Evolutionary conservation across 139 green algal species (phyloP), one percentile per base, ranked within the genome.

Genomic region (Chlamydomonas asymmetrica): DNA sequence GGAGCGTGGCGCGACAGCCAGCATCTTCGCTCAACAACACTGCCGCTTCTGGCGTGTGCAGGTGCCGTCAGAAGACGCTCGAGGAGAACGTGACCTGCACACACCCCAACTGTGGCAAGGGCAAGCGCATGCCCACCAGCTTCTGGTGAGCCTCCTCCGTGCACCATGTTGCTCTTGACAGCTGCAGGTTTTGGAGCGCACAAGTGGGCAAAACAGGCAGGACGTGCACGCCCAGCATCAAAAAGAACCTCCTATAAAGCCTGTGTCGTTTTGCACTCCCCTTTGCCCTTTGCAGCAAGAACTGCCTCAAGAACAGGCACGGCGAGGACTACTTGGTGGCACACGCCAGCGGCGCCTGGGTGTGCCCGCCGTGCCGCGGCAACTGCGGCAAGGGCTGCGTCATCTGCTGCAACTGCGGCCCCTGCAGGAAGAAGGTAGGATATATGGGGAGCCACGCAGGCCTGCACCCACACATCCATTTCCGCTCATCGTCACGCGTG

Each of bases 61-160:
- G 78, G 78, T 88, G 88, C 82, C 88, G 91, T 35, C 92, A 96
- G 79, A 96, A 96, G 79, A 95, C 91, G n/a, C 79, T 96, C 45
- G 88, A 92, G 70, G 75, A 88, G 34, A 81, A 94, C 66, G 86
- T 96, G 0, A 88, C 73, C 10, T 96, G 91, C 87, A 91, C 80
- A 16, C 54, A 75, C 60, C n/a, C 75, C 1, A 41, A 65, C 22
- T 95, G 91, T 65, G 84, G 85, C 49, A 74, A 74, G 35, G 84
- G 90, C 52, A 82, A 66, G 63, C 63, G 76, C 10, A 81, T 94
- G 71, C 79, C 90, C 8, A 72, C 86, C 37, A 85, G 83, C 41
- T 95, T 96, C 82, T 96, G 90, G 85, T 91, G 66, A 66, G 83
- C 8, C 5, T n/a, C 27, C 38, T 20, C 25, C 16, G 38, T 65